These are phyloP conservation scores for Blastobotrys persicus DNA, from an alignment of 1,139 yeast genomes.

Conservation along the genomic window DNA sequence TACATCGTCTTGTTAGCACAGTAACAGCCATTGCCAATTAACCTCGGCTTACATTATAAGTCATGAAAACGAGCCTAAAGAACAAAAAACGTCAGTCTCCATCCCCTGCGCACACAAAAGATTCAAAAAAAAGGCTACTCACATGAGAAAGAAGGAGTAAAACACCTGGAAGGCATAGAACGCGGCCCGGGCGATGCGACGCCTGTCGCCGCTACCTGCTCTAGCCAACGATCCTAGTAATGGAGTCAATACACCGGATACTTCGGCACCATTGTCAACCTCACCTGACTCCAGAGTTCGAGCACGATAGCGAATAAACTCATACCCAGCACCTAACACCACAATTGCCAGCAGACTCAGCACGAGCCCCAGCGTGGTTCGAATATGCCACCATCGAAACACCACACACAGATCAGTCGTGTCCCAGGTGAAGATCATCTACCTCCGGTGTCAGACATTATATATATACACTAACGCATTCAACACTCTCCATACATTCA, in stretches of 20 bases:
- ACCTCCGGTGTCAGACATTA: conserved; percentile 9
- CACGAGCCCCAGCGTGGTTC: conserved; percentile 50
- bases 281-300: conserved; percentile 12
- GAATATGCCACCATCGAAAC: conserved; percentile 77
- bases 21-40: neutral
- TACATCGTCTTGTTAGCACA: conserved; percentile 11
- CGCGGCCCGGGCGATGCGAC: conserved; percentile 31
- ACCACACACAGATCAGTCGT: conserved; percentile 70
- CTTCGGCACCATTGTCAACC: conserved; percentile 7
- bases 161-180: conserved; percentile 73
- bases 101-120: neutral
- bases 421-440: conserved; percentile 83
- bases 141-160: conserved; percentile 72
- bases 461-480: conserved; percentile 12
- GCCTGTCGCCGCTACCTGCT: neutral
- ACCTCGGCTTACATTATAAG: conserved; percentile 53
- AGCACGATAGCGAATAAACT: conserved; percentile 44
- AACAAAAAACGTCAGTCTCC: neutral
- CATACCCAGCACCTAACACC: conserved; percentile 57
- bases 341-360: conserved; percentile 52
- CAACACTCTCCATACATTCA: conserved; percentile 48
- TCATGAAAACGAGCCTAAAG: conserved; percentile 63
- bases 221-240: conserved; percentile 5
- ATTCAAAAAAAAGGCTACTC: conserved; percentile 18
- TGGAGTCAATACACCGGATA: conserved; percentile 4